Base-by-base conservation (phyloP, 345 rosid species). In the Pugionium cornutum region DNA sequence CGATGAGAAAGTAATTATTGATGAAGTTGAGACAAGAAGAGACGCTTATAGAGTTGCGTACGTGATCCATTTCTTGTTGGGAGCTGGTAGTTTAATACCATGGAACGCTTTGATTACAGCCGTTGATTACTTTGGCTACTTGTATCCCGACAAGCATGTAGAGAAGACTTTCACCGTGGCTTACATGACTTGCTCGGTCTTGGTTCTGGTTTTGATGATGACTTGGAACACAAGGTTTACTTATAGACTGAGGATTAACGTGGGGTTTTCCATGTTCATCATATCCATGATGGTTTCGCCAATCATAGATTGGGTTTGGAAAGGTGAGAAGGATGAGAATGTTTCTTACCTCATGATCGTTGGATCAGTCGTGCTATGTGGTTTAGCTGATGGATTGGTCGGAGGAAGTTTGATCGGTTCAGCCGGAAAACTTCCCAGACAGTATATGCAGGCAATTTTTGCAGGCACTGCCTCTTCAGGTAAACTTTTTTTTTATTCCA, bases 391-490 rank as follows among this genome's bases (percentile, higher is more conserved):
- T 77, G 99, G 97, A 4, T 59, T 94, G 81, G 83, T 86, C 8
- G 97, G 78, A 50, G 96, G 95, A 70, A 88, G 95, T 78, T 72
- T 94, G 76, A 79, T 90, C 41, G 97, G 97, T 61, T 86, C 83
- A 27, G 95, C 92, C 0, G 97, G 92, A 61, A 88, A 84, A 74
- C 89, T 94, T 58, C 99, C 96, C 6, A 90, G 80, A 72, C 76
- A 81, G 70, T 94, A 86, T 58, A 94, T 94, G 97, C 99, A 94
- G 70, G 99, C 96, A 25, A 84, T 90, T 56, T 94, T 90, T 44
- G 92, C 97, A 6, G 97, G 97, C 64, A 94, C 95, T 61, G 97
- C 95, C 61, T 90, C 96, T 77, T 86, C 99, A 85, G 99, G 96
- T 87, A 77, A 52, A 37, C 3, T 18, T 18, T 37, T 45, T 70